Evolutionary conservation across 371 early-diverging fungal species (phyloP), one percentile per base, ranked within the genome.

Genomic region (Haplosporangium sp.): DNA sequence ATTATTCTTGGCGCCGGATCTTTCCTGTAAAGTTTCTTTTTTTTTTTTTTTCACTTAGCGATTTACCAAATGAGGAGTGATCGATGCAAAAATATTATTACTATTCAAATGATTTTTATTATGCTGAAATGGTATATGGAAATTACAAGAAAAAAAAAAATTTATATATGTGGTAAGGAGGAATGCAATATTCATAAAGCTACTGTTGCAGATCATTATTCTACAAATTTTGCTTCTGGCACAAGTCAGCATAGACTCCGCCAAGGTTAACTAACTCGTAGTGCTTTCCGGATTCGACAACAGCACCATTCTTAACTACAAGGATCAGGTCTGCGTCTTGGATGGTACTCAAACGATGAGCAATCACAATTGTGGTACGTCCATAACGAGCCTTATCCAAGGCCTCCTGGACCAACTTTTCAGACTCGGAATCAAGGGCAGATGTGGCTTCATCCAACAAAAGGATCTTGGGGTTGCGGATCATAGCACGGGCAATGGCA

Each of bases 391-490:
- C 93, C 37, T 82, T 86, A 74, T 95, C 94, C 42, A 99, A 83
- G 0, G 96, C 98, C 50, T 88, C 88, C 75, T 98, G 96, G 5
- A 99, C 95, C 20, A 94, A 79, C 67, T 90, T 91, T 84, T 99
- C 99, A 44, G 93, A 92, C 74, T 95, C 92, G 27, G 93, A 91
- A 83, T 98, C 98, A 55, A 98, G 75, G 0, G 98, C 97, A 2
- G 95, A 93, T 0, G 99, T 99, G 0, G 99, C 97, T 81, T 99
- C 99, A 74, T 99, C 99, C 42, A 99, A 83, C 20, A 99, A 83
- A 55, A 98, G 83, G 7, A 98, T 90, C 64, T 86, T 88, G 35
- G 97, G 97, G 67, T 96, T 91, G 64, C 93, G 91, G 76, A 98
- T 90, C 68, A 91, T 57, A 0, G 91, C 91, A 69, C 94, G 87